Evolutionary conservation across 2,329 filamentous ascomycete genomes (phyloP).

Genomic region (Onygenales sp.): DNA sequence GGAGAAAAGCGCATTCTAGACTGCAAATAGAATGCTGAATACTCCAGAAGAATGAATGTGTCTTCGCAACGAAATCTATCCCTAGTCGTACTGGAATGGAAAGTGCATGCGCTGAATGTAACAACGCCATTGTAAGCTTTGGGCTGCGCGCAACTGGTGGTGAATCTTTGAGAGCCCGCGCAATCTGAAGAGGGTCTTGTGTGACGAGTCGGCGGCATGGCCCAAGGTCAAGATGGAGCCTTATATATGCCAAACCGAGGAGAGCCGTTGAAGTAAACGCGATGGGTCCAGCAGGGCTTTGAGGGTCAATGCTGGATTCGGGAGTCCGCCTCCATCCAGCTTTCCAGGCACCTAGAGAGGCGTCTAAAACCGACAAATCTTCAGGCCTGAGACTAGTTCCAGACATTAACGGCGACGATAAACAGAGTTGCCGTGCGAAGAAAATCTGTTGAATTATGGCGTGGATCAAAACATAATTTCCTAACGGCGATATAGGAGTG

Average conservation of each 20-base stretch:
- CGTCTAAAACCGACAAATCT: conserved; percentile 36
- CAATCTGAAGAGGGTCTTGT: conserved; percentile 38
- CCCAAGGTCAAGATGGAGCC: conserved; percentile 39
- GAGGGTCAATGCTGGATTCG: conserved; percentile 46
- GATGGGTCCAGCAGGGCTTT: conserved; percentile 43
- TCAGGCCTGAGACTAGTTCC: conserved; percentile 35
- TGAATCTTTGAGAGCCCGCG: conserved; percentile 35
- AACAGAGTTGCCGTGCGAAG: conserved; percentile 39
- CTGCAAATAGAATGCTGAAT: conserved; percentile 47
- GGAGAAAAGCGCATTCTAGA: conserved; percentile 43
- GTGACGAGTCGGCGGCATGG: conserved; percentile 39
- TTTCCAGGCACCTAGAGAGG: conserved; percentile 43
- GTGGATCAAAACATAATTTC: conserved; percentile 47
- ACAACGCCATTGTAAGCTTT: conserved; percentile 39
- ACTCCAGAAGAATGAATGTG: conserved; percentile 47
- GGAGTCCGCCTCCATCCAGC: conserved; percentile 43
- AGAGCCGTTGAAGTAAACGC: conserved; percentile 44
- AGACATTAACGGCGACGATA: conserved; percentile 34
- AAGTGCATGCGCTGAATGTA: conserved; percentile 46
- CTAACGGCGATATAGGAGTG: conserved; percentile 38
- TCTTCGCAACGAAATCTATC: conserved; percentile 44
- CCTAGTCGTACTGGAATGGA: conserved; percentile 46
- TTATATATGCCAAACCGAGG: conserved; percentile 38
- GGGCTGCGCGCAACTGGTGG: conserved; percentile 35
- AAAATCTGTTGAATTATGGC: conserved; percentile 47